These are phyloP conservation scores for Odontarrhena argentea DNA, from an alignment of 345 rosid species.

Conservation along the genomic window DNA sequence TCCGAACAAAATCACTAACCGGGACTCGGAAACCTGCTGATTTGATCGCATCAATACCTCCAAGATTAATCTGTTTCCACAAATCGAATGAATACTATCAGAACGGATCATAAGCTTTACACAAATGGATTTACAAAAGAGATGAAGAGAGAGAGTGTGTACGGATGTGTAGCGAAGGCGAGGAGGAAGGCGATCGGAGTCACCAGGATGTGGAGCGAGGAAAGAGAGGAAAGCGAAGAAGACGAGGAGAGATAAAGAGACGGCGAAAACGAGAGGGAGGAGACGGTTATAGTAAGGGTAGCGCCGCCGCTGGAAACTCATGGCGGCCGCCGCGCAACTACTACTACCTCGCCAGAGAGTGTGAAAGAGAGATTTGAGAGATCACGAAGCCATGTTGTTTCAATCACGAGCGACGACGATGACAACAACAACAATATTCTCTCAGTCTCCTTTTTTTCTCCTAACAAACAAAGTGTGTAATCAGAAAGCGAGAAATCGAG, in stretches of 20 bases:
- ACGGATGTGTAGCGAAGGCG: constrained; percentile 45
- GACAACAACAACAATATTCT: constrained; percentile 19
- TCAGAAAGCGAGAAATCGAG: constrained; percentile 4
- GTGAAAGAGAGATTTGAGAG: constrained; percentile 15
- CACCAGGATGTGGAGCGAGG: constrained; percentile 69
- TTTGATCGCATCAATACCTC: constrained; percentile 37
- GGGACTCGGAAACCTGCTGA: constrained; percentile 58
- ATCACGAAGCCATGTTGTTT: constrained; percentile 7
- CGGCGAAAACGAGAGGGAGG: constrained; percentile 51
- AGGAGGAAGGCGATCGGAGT: constrained; percentile 43
- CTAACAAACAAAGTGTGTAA: not conserved
- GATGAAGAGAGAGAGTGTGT: constrained; percentile 13
- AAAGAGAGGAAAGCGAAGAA: constrained; percentile 71
- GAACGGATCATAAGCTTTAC: constrained; percentile 1
- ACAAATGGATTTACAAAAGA: not conserved
- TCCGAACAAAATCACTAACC: constrained; percentile 53
- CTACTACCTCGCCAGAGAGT: not conserved
- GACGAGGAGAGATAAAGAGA: constrained; percentile 59
- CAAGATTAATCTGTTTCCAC: constrained; percentile 33
- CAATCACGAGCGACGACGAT: constrained; percentile 24
- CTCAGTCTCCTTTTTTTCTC: constrained; percentile 1
- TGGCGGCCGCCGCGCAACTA: constrained; percentile 35
- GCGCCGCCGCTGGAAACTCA: constrained; percentile 82
- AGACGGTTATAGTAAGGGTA: constrained; percentile 52
- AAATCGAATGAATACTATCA: not conserved